A percentile compares a stretch with the other conserved stretches of the same genome.
Conservation (phyloP, 371 early-diverging fungal genomes). For the Phascolomyces articulosus region DNA sequence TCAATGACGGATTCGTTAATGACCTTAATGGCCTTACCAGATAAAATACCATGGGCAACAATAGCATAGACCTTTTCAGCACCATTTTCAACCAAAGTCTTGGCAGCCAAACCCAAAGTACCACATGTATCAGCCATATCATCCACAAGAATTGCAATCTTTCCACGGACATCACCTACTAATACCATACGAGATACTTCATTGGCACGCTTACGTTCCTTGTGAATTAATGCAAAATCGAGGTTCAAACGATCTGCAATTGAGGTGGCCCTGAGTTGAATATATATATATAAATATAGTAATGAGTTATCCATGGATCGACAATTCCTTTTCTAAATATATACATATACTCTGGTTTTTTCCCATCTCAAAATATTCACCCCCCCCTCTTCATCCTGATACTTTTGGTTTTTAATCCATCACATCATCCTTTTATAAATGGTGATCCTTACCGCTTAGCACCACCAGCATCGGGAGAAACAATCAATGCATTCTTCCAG, state of each 20-base stretch:
- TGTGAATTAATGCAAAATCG: conserved; percentile 99
- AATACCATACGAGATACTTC: conserved; percentile 96
- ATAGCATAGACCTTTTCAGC: conserved; percentile 95
- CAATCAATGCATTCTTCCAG: conserved; percentile 87
- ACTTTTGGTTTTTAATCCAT: no score
- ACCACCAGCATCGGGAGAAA: conserved; percentile 98
- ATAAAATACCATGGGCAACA: conserved; percentile 94
- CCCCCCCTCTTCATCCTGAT: no score
- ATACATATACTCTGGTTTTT: background rate
- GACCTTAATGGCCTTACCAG: conserved; percentile 89
- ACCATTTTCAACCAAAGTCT: conserved; percentile 89
- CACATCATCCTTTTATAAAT: no score
- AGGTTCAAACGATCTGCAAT: conserved; percentile 95
- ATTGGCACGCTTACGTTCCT: conserved; percentile 95
- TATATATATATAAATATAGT: background rate
- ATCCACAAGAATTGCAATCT: conserved; percentile 93
- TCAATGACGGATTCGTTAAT: conserved; percentile 88
- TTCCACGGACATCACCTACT: conserved; percentile 93
- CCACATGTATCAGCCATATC: conserved; percentile 99
- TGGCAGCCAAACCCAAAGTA: conserved; percentile 92
- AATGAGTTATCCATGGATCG: no score
- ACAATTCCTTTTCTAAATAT: background rate
- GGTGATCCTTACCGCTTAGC: conserved; percentile 90
- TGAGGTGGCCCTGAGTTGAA: conserved; percentile 90
- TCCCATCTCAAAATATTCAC: no score